Evolutionary conservation across 2,329 filamentous ascomycete genomes (phyloP), one percentile per base, ranked within the genome.

Genomic region (Aspergillus uvarum): DNA sequence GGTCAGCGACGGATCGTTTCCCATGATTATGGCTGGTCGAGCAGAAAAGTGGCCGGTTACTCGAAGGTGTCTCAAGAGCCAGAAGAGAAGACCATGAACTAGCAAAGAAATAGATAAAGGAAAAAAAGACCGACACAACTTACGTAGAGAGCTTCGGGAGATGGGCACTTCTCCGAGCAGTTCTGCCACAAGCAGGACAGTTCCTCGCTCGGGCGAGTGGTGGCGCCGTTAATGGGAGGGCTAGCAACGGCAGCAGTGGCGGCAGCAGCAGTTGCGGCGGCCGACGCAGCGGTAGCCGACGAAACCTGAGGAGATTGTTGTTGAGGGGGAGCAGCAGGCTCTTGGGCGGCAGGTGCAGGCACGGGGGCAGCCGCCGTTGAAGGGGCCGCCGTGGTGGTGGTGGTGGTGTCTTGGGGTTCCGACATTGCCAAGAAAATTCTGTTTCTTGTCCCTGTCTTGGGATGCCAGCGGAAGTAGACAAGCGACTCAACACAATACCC

Each of bases 121-220:
- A 51, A 16, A 49, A 56, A 22, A 3, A 48, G n/a, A 38, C 16
- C 24, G 24, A 12, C 11, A 24, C 5, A 51, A 67, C 76, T 78
- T 81, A 88, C 86, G 74, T 88, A 88, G 70, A 88, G 84, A 54
- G 82, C 75, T 70, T 88, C 85, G 8, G 86, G 79, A 42, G 81
- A 83, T 38, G 84, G 76, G 66, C 79, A 82, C 65, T 84, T 82
- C 68, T 88, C 86, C 66, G 82, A 81, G 70, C 86, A 88, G 64
- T 81, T 83, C 66, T 83, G 80, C 86, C 86, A 88, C 76, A 87
- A 83, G 66, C 86, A 88, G 47, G 75, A 71, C 58, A 81, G 70
- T 54, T 78, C 75, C 56, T 80, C 78, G 32, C 71, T 67, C 54
- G 59, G 66, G 54, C 60, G 63, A 54, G 67, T 66, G 48, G 60